Evolutionary conservation across 176 grass and related monocot species (phyloP).

Genomic region (Saccharum spontaneum): DNA sequence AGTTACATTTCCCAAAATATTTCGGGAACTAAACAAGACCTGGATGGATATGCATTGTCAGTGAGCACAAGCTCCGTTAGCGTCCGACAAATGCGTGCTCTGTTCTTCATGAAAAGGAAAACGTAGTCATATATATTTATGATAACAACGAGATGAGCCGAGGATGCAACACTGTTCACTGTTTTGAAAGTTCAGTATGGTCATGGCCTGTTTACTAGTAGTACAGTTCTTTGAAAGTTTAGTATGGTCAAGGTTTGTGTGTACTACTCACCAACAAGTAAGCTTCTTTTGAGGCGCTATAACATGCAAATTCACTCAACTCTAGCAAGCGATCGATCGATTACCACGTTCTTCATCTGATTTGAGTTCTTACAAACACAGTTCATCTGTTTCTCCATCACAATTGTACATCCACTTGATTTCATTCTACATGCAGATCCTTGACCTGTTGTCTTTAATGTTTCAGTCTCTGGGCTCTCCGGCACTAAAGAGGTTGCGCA

Average conservation of each 20-base stretch:
- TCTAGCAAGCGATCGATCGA: background rate
- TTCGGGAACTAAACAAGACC: too few relatives aligned
- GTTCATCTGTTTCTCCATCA: background rate
- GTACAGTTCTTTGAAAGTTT: background rate
- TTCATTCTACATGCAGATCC: background rate
- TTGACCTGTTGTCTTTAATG: background rate
- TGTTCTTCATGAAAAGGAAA: background rate
- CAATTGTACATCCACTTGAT: background rate
- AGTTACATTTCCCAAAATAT: too few relatives aligned
- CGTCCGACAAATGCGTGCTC: background rate
- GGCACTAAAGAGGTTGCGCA: slow-evolving; percentile 87
- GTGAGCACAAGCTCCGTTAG: background rate
- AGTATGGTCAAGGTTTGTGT: background rate
- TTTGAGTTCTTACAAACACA: background rate
- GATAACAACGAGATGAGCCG: background rate
- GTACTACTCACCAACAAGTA: background rate
- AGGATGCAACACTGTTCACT: background rate
- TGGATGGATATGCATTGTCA: background rate
- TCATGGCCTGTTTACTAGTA: background rate
- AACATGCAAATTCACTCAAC: background rate
- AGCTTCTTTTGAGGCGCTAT: background rate
- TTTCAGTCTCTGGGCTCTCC: slow-evolving; percentile 83
- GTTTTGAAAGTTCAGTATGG: background rate
- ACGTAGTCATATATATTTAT: too few relatives aligned
- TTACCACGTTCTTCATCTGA: background rate